Base-by-base conservation (phyloP, 108 stramenopile genomes). In the Poteriospumella lacustris region DNA sequence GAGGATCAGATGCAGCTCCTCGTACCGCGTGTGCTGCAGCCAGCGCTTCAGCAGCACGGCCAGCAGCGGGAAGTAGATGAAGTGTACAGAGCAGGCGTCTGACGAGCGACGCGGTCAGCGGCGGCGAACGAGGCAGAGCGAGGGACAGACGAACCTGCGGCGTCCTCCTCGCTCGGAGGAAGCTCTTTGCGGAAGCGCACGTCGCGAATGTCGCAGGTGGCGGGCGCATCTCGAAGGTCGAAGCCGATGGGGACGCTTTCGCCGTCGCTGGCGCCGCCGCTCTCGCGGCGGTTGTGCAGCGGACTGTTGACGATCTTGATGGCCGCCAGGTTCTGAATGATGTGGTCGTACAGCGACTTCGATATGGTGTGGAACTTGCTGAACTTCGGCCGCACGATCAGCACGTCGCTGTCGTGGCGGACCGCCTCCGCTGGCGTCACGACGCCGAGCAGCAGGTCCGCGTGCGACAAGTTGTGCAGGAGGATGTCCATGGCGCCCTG, bases 401-500 rank as follows among this genome's bases (percentile, higher is more conserved):
- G 77, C 28, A 64, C 69, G 77, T 79, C 76, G 15, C 28, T 39
- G 76, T 79, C 39, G 5, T 12, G 2, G 68, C 33, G 68, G 68
- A 34, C 68, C 28, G 28, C 58, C 70, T 59, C 59, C 47, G 44
- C 62, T 3, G 78, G 41, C 56, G 43, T 42, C 0, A 1, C 88
- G 31, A 94, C 44, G 67, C 87, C 84, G 39, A 94, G 68, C 3
- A 96, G 87, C 68, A 96, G 64, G 77, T 96, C 96, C 58, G 94
- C 92, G 79, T 96, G 96, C 36, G 91, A 90, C 26, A 96, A 87
- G 79, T 95, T 96, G 87, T 96, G 94, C 43, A 96, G 91, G 31
- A 96, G 88, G 15, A 96, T 31, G 40, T 84, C 81, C 40, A 79
- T n/a, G n/a, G n/a, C n/a, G n/a, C n/a, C n/a, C n/a, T n/a, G n/a